A percentile compares a stretch with the other conserved stretches of the same genome.
phyloP scores from a whole-genome alignment of 148 eudicot genomes.

The Gaultheria prostrata region DNA sequence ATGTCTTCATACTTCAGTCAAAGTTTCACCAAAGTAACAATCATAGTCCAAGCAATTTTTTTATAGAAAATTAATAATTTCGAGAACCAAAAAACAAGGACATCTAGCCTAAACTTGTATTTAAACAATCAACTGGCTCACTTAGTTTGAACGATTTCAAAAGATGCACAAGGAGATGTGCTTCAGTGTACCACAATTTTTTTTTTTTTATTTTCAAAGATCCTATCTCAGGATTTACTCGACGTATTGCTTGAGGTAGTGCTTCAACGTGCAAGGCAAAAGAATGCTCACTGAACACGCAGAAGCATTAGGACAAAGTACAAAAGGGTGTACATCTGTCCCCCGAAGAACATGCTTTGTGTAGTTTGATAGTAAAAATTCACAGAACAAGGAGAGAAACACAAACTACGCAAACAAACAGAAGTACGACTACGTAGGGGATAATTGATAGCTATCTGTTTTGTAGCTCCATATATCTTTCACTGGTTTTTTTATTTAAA shows the following conservation, averaged over 20 bases:
- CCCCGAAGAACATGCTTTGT: background rate
- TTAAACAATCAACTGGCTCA: background rate
- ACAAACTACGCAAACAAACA: background rate
- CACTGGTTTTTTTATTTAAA: background rate
- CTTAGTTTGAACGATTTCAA: background rate
- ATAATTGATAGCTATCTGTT: background rate
- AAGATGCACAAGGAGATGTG: background rate
- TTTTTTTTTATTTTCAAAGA: background rate
- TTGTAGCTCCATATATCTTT: background rate
- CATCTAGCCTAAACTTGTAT: background rate
- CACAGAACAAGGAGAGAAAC: background rate
- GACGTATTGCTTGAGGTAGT: background rate
- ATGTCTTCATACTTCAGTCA: background rate
- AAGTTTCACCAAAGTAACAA: conserved; percentile 9
- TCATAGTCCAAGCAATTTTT: background rate
- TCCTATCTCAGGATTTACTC: background rate
- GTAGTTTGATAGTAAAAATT: background rate
- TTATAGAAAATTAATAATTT: background rate
- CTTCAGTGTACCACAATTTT: background rate
- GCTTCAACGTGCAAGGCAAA: background rate
- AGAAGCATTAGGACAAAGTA: background rate
- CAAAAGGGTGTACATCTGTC: background rate
- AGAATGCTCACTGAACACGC: background rate
- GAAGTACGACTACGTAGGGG: background rate
- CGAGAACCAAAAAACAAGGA: background rate